Percentiles rank a stretch among this genome's conserved stretches.
Evolutionary conservation across 306 rosid species (phyloP).

Genomic region (Rosa chinensis): DNA sequence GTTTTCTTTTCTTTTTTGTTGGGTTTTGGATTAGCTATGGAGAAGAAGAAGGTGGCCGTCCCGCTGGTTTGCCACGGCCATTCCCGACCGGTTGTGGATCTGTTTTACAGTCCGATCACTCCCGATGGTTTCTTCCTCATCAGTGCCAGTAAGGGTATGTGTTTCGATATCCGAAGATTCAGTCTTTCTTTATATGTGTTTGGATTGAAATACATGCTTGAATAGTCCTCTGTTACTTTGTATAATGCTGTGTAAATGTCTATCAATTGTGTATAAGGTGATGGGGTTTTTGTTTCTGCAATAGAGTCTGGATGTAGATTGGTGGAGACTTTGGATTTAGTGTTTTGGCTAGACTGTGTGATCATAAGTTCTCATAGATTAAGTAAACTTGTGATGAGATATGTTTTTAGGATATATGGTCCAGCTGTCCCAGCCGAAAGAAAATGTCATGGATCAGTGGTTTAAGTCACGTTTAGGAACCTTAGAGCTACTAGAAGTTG

Average conservation of each 20-base stretch:
- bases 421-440: not conserved
- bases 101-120: constrained; percentile 85
- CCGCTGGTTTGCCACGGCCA: constrained; percentile 94
- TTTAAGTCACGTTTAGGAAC: not conserved
- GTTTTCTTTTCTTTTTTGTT: constrained; percentile 5
- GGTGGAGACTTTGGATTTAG: not conserved
- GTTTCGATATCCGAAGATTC: not conserved
- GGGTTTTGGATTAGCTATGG: constrained; percentile 46
- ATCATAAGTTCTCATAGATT: too few relatives aligned
- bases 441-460: not conserved
- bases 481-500: not conserved
- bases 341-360: not conserved
- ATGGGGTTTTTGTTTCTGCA: not conserved
- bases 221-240: not conserved
- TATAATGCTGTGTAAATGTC: not conserved
- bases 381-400: not conserved
- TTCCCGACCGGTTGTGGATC: constrained; percentile 95
- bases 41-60: constrained; percentile 75
- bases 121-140: constrained; percentile 93
- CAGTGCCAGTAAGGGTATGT: constrained; percentile 96
- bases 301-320: not conserved
- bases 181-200: not conserved
- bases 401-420: not conserved
- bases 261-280: not conserved
- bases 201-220: not conserved